These are phyloP conservation scores for Annulohypoxylon moriforme DNA, from an alignment of 495 filamentous ascomycete species.

Conservation along the genomic window DNA sequence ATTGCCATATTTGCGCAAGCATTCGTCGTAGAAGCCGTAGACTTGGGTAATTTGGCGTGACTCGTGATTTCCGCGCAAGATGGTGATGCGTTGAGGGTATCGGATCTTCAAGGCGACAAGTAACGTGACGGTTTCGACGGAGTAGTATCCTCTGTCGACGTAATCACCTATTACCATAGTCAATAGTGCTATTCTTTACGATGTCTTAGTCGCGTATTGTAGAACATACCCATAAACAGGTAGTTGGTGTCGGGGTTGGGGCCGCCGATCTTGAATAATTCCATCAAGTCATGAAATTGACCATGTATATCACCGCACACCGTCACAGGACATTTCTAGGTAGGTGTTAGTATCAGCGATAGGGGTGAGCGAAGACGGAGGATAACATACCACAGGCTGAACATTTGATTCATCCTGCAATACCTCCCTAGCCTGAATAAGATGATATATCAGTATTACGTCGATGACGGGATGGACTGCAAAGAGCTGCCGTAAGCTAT, in stretches of 20 bases:
- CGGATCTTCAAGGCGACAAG: conserved; percentile 95
- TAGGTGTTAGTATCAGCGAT: conserved; percentile 44
- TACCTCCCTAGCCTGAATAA: conserved; percentile 86
- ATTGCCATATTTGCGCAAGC: conserved; percentile 96
- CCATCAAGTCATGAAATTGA: conserved; percentile 95
- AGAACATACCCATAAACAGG: conserved; percentile 85
- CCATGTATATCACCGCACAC: conserved; percentile 95
- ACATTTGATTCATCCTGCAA: conserved; percentile 98
- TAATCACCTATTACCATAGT: conserved; percentile 77
- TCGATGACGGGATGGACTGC: conserved; percentile 22
- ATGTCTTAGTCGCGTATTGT: neutral
- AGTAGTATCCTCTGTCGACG: conserved; percentile 97
- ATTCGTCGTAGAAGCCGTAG: conserved; percentile 98
- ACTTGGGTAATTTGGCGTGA: conserved; percentile 98
- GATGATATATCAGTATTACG: conserved; percentile 19
- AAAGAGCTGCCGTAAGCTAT: conserved; percentile 11
- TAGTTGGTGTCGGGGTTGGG: conserved; percentile 95
- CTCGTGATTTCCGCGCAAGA: conserved; percentile 96
- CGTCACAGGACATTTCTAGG: conserved; percentile 91
- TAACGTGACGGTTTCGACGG: conserved; percentile 93
- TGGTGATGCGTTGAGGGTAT: conserved; percentile 95
- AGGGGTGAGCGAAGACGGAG: neutral
- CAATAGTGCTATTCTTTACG: neutral
- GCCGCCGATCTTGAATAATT: conserved; percentile 92
- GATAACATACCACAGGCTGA: conserved; percentile 89